Conservation (phyloP, 192 early-diverging fungal genomes). For the Paraglomus brasilianum region DNA sequence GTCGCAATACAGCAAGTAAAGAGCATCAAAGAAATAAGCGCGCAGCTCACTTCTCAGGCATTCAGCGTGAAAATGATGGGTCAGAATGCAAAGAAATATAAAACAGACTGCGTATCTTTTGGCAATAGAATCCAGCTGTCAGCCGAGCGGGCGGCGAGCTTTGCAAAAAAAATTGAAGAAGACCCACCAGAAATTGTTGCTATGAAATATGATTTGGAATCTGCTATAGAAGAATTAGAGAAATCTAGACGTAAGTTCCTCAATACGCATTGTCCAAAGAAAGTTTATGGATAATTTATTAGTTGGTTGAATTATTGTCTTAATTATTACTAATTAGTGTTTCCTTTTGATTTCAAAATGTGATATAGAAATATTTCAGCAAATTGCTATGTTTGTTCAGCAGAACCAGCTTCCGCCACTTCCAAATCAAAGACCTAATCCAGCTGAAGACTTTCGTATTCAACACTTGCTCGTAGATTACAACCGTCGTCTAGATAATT, state of each 20-base stretch:
- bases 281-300: no score
- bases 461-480: neutral
- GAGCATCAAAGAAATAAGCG: no score
- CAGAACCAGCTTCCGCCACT: neutral
- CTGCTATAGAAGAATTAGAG: no score
- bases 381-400: neutral
- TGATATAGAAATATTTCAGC: neutral
- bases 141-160: neutral
- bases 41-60: neutral
- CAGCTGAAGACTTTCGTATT: slow-evolving; percentile 8
- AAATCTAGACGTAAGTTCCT: no score
- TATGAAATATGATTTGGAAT: neutral
- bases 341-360: no score
- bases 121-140: neutral
- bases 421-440: neutral
- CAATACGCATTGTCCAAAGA: no score
- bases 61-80: neutral
- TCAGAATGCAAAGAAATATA: slow-evolving; percentile 13
- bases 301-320: no score
- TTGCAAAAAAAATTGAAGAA: neutral
- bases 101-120: slow-evolving; percentile 3
- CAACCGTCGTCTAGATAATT: slow-evolving; percentile 6
- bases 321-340: no score
- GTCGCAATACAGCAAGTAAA: no score
- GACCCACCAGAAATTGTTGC: neutral